A percentile compares a stretch with the other conserved stretches of the same genome.
Evolutionary conservation across 495 filamentous ascomycete species (phyloP).

Genomic region (Massariosphaeria phaeospora): DNA sequence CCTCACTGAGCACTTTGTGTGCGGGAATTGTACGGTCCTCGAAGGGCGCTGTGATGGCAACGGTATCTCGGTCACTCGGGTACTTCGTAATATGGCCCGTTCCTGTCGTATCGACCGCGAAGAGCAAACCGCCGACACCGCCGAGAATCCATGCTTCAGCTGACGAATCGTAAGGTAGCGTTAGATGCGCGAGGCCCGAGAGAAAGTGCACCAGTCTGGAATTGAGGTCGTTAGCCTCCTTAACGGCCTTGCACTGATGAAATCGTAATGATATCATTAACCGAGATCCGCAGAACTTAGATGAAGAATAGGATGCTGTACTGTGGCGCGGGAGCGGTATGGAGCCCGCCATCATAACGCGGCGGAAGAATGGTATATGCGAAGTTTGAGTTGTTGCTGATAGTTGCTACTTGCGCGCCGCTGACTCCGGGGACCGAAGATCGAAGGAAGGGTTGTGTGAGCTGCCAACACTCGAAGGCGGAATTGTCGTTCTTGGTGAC

Average conservation of each 20-base stretch:
- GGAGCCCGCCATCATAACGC: conserved; percentile 20
- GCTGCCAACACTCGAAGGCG: conserved; percentile 26
- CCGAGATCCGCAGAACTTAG: neutral
- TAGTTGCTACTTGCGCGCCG: conserved; percentile 9
- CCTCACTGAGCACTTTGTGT: conserved; percentile 9
- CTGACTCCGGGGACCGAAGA: conserved; percentile 17
- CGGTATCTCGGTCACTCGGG: conserved; percentile 11
- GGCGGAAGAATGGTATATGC: conserved; percentile 22
- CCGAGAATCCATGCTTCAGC: conserved; percentile 12
- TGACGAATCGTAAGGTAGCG: conserved; percentile 5
- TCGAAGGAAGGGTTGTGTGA: conserved; percentile 8
- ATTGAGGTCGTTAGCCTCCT: neutral
- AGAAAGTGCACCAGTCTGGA: conserved; percentile 19
- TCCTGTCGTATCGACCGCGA: conserved; percentile 18
- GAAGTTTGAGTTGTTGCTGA: conserved; percentile 16
- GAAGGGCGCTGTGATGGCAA: conserved; percentile 21
- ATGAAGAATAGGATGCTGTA: neutral
- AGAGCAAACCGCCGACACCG: conserved; percentile 15
- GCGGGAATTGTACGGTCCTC: conserved; percentile 19
- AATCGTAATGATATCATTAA: neutral
- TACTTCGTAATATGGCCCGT: conserved; percentile 24
- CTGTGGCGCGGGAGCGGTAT: conserved; percentile 23
- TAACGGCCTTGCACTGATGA: neutral
- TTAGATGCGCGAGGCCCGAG: conserved; percentile 21
- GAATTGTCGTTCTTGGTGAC: conserved; percentile 24